Evolutionary conservation across 371 early-diverging fungal species (phyloP), one percentile per base, ranked within the genome.

Genomic region (Hamiltosporidium tvaerminnensis): DNA sequence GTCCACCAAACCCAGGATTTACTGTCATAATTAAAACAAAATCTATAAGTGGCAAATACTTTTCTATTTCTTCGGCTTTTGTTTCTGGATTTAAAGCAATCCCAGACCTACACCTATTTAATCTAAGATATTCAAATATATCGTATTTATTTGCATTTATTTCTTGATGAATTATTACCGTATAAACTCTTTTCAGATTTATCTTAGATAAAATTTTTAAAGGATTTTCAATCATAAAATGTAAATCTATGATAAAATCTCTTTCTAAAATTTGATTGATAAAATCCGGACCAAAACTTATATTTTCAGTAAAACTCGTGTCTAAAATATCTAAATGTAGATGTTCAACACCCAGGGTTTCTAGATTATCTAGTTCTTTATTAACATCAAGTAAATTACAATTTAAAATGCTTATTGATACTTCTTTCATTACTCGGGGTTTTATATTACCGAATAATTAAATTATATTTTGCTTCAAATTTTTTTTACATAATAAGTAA

Each of bases 11-110:
- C 12, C 79, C 79, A 14, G 76, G 76, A 31, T 59, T 41, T 38
- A 95, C 97, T 0, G 94, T 93, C 97, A 96, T 95, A 48, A 94
- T 82, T 49, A 95, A 81, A 36, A 92, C 84, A 85, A 87, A 86
- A 65, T 91, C 92, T 55, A 86, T 82, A n/a, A n/a, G n/a, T n/a
- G n/a, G n/a, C n/a, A n/a, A n/a, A n/a, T n/a, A n/a, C n/a, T n/a
- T n/a, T n/a, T n/a, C n/a, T n/a, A n/a, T n/a, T n/a, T n/a, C n/a
- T n/a, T n/a, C n/a, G n/a, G n/a, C n/a, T n/a, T n/a, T n/a, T n/a
- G n/a, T n/a, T n/a, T n/a, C n/a, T n/a, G n/a, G n/a, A n/a, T n/a
- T n/a, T n/a, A n/a, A n/a, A n/a, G n/a, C n/a, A n/a, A n/a, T n/a
- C n/a, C n/a, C n/a, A n/a, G n/a, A n/a, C n/a, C n/a, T n/a, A n/a